Conservation (phyloP, 202 grass and related monocot genomes). For the Brachypodium distachyon region DNA sequence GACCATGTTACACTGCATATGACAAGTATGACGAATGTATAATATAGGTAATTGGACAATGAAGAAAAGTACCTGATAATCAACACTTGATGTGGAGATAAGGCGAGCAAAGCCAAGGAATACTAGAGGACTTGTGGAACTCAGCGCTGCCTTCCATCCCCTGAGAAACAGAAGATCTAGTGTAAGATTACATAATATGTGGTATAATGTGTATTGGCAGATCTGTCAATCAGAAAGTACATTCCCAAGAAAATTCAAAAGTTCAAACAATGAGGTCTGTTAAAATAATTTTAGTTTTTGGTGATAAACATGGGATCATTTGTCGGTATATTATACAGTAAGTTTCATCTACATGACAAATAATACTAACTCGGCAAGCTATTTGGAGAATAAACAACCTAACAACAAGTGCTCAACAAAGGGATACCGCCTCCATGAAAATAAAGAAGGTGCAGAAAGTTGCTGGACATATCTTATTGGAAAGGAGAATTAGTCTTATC, state of each 20-base stretch:
- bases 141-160: constrained; percentile 45
- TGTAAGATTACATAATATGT: constrained; percentile 23
- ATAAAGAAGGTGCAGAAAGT: background rate
- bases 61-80: constrained; percentile 88
- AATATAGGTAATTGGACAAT: background rate
- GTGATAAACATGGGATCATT: background rate
- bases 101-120: constrained; percentile 90
- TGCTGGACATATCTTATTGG: background rate
- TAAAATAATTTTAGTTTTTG: background rate
- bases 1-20: background rate
- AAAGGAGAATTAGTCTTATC: background rate
- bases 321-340: background rate
- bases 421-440: background rate
- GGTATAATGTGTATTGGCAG: background rate
- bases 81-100: constrained; percentile 63
- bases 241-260: background rate
- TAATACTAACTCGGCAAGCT: background rate
- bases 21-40: background rate
- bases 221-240: constrained; percentile 14
- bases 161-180: constrained; percentile 32
- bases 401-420: background rate
- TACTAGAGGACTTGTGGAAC: constrained; percentile 71
- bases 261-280: background rate
- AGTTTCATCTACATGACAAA: background rate
- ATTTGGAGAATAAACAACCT: background rate